A percentile compares a stretch with the other conserved stretches of the same genome.
phyloP scores from a whole-genome alignment of 164 flowering plant species.

The Nymphaea thermarum region DNA sequence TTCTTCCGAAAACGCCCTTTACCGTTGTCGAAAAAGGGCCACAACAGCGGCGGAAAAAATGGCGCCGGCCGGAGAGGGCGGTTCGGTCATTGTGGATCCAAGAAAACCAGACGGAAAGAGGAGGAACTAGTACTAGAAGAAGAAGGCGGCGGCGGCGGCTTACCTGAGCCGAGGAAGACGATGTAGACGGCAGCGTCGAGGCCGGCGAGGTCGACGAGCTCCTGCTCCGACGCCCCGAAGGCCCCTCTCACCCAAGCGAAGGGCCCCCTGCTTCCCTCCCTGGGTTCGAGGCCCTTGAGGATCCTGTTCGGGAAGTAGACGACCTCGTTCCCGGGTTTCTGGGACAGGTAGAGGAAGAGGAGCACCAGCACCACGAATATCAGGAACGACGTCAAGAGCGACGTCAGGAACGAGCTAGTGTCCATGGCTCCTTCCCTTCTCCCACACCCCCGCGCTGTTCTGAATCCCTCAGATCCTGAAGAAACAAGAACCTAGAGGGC shows the following conservation, averaged over 20 bases:
- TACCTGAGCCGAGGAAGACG: conserved; percentile 76
- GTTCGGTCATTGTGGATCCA: neutral
- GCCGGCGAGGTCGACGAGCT: conserved; percentile 59
- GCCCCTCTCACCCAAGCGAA: conserved; percentile 76
- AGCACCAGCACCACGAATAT: conserved; percentile 65
- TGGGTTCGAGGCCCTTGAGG: conserved; percentile 65
- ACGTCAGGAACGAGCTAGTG: conserved; percentile 75
- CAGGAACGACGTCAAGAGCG: conserved; percentile 71
- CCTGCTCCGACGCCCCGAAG: conserved; percentile 45
- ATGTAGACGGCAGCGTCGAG: conserved; percentile 94
- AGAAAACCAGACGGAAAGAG: neutral
- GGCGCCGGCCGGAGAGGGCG: neutral
- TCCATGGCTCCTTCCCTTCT: conserved; percentile 38
- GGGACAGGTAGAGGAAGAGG: conserved; percentile 63
- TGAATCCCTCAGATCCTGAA: too few relatives aligned
- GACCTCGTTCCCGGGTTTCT: conserved; percentile 46
- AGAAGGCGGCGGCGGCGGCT: neutral
- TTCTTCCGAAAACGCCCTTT: neutral
- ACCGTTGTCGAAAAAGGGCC: too few relatives aligned
- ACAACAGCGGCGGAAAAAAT: too few relatives aligned
- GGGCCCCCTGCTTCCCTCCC: conserved; percentile 36
- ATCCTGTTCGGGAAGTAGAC: conserved; percentile 86
- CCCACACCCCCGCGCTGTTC: neutral
- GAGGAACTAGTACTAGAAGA: neutral
- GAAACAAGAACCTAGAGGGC: too few relatives aligned